These are phyloP conservation scores for Pholiota microspora DNA, from an alignment of 768 basidiomycete genomes.

Conservation along the genomic window DNA sequence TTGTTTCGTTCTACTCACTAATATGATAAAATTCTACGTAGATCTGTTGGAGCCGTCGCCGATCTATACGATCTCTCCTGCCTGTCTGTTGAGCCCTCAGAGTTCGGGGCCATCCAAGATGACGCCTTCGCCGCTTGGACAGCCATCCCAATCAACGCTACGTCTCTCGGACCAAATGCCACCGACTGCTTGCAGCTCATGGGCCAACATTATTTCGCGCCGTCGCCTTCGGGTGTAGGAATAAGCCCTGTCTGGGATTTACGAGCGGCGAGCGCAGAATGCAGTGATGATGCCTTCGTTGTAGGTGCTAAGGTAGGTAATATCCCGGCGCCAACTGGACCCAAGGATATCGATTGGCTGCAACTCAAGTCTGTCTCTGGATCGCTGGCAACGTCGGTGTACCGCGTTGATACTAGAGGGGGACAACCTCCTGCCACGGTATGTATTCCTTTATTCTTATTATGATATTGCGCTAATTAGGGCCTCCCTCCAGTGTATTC, in stretches of 20 bases:
- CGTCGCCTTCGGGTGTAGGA: constrained; percentile 41
- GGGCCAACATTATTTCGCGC: constrained; percentile 59
- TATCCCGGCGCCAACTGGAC: constrained; percentile 39
- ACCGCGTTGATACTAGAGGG: constrained; percentile 48
- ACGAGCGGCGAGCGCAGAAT: constrained; percentile 37
- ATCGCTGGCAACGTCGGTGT: constrained; percentile 46
- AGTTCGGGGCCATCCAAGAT: constrained; percentile 31
- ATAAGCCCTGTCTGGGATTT: constrained; percentile 57
- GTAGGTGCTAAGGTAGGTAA: constrained; percentile 41
- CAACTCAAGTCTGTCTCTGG: constrained; percentile 46
- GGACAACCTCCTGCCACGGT: constrained; percentile 55
- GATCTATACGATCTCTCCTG: constrained; percentile 57
- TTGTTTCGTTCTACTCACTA: not conserved
- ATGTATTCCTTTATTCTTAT: constrained; percentile 16
- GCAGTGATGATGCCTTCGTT: constrained; percentile 44
- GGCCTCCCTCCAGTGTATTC: constrained; percentile 28
- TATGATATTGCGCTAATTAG: not conserved
- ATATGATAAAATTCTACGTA: constrained; percentile 17
- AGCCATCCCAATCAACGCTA: not conserved
- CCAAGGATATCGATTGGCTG: constrained; percentile 54
- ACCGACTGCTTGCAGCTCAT: constrained; percentile 9
- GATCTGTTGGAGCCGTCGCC: constrained; percentile 46
- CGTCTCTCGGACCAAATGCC: constrained; percentile 10
- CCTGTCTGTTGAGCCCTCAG: constrained; percentile 26
- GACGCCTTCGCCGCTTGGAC: constrained; percentile 21